A percentile compares a stretch with the other conserved stretches of the same genome.
These are phyloP conservation scores for Aspergillus sp. DNA, from an alignment of 2,329 filamentous ascomycete species.

Conservation along the genomic window DNA sequence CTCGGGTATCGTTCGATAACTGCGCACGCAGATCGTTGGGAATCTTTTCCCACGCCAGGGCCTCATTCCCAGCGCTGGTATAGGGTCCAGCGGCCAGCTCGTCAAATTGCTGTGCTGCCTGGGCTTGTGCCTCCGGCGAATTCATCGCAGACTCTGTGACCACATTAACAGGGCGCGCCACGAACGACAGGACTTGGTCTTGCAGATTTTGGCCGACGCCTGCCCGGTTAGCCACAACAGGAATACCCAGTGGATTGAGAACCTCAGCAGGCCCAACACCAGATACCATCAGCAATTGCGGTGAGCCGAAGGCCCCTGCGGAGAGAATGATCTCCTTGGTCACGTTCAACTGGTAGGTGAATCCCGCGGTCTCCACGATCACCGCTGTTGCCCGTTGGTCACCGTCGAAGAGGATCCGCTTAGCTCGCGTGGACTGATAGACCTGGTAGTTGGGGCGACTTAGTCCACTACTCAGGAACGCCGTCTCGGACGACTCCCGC, in stretches of 20 bases:
- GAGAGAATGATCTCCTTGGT: slow-evolving; percentile 47
- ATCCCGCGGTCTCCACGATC: slow-evolving; percentile 5
- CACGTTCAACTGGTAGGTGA: slow-evolving; percentile 7
- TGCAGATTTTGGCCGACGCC: slow-evolving; percentile 50
- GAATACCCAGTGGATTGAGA: slow-evolving; percentile 44
- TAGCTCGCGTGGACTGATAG: slow-evolving; percentile 12
- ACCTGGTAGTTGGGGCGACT: slow-evolving; percentile 17
- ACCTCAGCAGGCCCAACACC: slow-evolving; percentile 48
- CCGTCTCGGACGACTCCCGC: slow-evolving; percentile 20
- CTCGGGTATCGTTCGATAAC: background rate
- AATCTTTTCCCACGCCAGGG: slow-evolving; percentile 16
- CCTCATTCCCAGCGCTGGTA: slow-evolving; percentile 5
- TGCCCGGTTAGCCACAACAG: slow-evolving; percentile 47
- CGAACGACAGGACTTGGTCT: slow-evolving; percentile 31
- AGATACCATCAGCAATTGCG: slow-evolving; percentile 50
- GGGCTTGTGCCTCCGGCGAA: background rate
- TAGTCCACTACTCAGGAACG: slow-evolving; percentile 2
- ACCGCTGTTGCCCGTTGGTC: slow-evolving; percentile 4
- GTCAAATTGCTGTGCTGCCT: slow-evolving; percentile 4
- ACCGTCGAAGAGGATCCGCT: slow-evolving; percentile 15
- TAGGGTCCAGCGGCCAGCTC: background rate
- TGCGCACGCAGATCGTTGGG: background rate
- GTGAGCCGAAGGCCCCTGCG: slow-evolving; percentile 45
- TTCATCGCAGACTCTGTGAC: slow-evolving; percentile 23
- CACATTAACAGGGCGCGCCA: slow-evolving; percentile 29